These are phyloP conservation scores for Lasiodiplodia gonubiensis DNA, from an alignment of 2,329 filamentous ascomycete genomes.

Conservation along the genomic window DNA sequence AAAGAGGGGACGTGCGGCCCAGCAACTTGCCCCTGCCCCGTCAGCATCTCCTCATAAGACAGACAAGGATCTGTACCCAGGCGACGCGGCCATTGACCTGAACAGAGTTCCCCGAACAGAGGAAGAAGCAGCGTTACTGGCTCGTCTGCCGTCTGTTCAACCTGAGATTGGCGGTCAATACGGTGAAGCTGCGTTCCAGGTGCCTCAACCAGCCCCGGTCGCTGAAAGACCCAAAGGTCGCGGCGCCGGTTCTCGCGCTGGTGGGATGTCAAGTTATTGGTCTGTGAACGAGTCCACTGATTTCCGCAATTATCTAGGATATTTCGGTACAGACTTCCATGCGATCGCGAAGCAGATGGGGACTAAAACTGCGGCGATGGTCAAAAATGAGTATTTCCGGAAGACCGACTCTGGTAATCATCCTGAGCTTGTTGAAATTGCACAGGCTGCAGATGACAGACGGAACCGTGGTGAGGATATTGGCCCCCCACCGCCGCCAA, in stretches of 20 bases:
- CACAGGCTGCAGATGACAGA: conserved; percentile 49
- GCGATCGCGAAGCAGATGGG: conserved; percentile 80
- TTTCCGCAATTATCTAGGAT: conserved; percentile 72
- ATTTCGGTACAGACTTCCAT: conserved; percentile 80
- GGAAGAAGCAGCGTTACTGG: conserved; percentile 18
- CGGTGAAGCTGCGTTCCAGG: conserved; percentile 55
- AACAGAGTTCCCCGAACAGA: neutral
- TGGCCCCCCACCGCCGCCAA: conserved; percentile 56
- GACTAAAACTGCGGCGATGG: conserved; percentile 87
- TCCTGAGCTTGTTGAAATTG: conserved; percentile 49
- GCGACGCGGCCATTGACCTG: conserved; percentile 4
- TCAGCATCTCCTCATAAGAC: conserved; percentile 36
- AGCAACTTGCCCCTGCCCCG: conserved; percentile 39
- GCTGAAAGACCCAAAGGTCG: conserved; percentile 26
- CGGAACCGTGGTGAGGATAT: conserved; percentile 53
- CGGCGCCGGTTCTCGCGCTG: conserved; percentile 15
- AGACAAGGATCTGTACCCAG: conserved; percentile 25
- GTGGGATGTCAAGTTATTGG: conserved; percentile 81
- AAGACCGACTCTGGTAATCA: conserved; percentile 51
- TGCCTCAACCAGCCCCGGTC: conserved; percentile 6
- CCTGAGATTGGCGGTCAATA: conserved; percentile 33
- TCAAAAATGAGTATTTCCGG: conserved; percentile 58
- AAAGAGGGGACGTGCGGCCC: conserved; percentile 39
- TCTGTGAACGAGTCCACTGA: conserved; percentile 81
- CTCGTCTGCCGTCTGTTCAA: conserved; percentile 8